Evolutionary conservation across 129 eudicot genomes (phyloP).

Genomic region (Lactuca sativa): DNA sequence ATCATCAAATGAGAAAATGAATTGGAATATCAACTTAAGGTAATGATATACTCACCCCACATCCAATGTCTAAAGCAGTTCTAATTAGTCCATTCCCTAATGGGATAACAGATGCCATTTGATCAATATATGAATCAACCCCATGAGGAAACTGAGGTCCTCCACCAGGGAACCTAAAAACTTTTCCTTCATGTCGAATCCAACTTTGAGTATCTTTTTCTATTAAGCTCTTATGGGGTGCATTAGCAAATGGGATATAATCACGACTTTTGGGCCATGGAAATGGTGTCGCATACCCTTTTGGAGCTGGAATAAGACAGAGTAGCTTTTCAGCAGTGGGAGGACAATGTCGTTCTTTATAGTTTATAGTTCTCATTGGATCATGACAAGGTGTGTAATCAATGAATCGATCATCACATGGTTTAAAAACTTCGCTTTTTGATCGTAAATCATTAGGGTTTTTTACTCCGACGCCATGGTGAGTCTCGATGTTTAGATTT

Average conservation of each 20-base stretch:
- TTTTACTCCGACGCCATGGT: conserved; percentile 40
- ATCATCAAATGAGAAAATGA: conserved; percentile 3
- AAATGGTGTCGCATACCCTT: conserved; percentile 36
- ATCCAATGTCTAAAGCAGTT: conserved; percentile 53
- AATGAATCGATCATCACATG: conserved; percentile 46
- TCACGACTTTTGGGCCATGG: conserved; percentile 37
- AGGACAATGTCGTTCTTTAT: conserved; percentile 53
- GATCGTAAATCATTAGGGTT: conserved; percentile 22
- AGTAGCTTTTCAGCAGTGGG: conserved; percentile 42
- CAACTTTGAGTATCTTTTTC: conserved; percentile 47
- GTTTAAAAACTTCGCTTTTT: conserved; percentile 28
- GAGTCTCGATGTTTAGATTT: conserved; percentile 51
- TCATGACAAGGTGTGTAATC: conserved; percentile 55
- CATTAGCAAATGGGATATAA: conserved; percentile 30
- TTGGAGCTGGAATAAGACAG: conserved; percentile 65
- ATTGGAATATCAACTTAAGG: not conserved
- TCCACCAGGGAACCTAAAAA: conserved; percentile 50
- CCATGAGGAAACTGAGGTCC: conserved; percentile 52
- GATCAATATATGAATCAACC: conserved; percentile 50
- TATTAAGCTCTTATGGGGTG: conserved; percentile 28
- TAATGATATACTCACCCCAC: conserved; percentile 38
- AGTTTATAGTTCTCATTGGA: conserved; percentile 34
- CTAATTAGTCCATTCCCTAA: conserved; percentile 44
- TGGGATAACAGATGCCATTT: conserved; percentile 50
- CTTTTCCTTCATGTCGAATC: conserved; percentile 54